Percentiles rank a stretch among this genome's conserved stretches.
These are phyloP conservation scores for Pseudoturritis turrita DNA, from an alignment of 345 rosid genomes.

Conservation along the genomic window DNA sequence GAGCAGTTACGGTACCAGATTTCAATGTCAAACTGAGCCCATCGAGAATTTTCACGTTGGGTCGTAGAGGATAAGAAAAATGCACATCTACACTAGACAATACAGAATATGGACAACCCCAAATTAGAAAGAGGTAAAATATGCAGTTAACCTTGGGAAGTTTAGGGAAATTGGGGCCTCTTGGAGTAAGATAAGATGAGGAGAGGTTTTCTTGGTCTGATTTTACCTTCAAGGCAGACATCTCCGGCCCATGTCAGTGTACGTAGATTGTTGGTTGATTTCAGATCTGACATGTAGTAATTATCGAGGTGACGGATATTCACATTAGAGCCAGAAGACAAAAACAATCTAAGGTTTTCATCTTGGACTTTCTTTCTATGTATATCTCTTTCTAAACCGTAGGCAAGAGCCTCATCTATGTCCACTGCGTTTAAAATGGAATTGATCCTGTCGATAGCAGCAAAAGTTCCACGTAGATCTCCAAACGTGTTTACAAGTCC, in stretches of 20 bases:
- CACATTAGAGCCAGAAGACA: conserved; percentile 45
- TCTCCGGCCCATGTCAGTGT: conserved; percentile 84
- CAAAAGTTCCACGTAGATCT: conserved; percentile 86
- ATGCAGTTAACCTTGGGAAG: background rate
- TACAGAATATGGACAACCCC: background rate
- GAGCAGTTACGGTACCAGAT: conserved; percentile 83
- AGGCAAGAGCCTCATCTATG: conserved; percentile 87
- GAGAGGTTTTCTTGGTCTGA: background rate
- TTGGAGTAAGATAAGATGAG: background rate
- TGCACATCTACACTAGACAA: conserved; percentile 62
- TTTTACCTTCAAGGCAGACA: conserved; percentile 74
- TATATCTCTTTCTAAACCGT: conserved; percentile 82
- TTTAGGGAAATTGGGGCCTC: background rate
- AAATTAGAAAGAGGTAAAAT: background rate
- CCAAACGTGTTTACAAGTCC: conserved; percentile 93
- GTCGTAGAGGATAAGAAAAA: conserved; percentile 86
- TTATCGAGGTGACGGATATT: conserved; percentile 35
- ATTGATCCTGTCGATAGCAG: conserved; percentile 89
- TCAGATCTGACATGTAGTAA: conserved; percentile 69
- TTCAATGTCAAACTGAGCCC: conserved; percentile 68
- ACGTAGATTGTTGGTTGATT: conserved; percentile 50
- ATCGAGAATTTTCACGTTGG: conserved; percentile 67
- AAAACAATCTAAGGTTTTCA: conserved; percentile 53
- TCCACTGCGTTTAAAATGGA: conserved; percentile 70
- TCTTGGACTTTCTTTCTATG: conserved; percentile 46